phyloP scores from a whole-genome alignment of 345 rosid genomes.

The Brassica rapa region DNA sequence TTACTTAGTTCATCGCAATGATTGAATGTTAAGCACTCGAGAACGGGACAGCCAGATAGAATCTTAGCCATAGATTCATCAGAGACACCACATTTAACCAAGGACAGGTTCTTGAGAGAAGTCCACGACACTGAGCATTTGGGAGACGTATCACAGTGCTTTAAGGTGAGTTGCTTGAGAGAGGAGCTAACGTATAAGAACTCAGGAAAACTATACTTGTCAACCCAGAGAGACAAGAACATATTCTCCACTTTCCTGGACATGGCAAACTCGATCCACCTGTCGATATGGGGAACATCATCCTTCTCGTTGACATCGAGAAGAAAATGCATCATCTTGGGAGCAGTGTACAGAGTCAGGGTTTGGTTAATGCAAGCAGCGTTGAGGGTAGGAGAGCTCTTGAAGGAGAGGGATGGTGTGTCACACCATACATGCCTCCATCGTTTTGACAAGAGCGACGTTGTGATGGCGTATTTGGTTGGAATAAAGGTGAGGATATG shows the following conservation, averaged over 20 bases:
- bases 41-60: conserved; percentile 17
- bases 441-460: conserved; percentile 25
- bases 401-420: conserved; percentile 2
- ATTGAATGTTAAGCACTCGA: conserved; percentile 3
- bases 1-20: not conserved
- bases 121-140: conserved; percentile 12
- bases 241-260: conserved; percentile 1
- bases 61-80: conserved; percentile 4
- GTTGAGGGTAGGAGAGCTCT: too few species aligned
- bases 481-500: conserved; percentile 9
- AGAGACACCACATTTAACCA: not conserved
- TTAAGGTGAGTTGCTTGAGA: conserved; percentile 9
- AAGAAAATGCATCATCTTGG: not conserved
- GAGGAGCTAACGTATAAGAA: not conserved
- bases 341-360: not conserved
- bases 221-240: not conserved
- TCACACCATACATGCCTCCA: conserved; percentile 21
- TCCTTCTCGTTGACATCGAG: not conserved
- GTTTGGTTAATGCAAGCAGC: not conserved
- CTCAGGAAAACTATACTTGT: not conserved
- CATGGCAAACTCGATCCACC: conserved; percentile 7
- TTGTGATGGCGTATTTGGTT: conserved; percentile 9
- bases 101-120: conserved; percentile 1
- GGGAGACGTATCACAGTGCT: not conserved
- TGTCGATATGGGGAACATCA: not conserved